These are phyloP conservation scores for Zygotorulaspora mrakii DNA, from an alignment of 1,139 yeast genomes.

Conservation along the genomic window DNA sequence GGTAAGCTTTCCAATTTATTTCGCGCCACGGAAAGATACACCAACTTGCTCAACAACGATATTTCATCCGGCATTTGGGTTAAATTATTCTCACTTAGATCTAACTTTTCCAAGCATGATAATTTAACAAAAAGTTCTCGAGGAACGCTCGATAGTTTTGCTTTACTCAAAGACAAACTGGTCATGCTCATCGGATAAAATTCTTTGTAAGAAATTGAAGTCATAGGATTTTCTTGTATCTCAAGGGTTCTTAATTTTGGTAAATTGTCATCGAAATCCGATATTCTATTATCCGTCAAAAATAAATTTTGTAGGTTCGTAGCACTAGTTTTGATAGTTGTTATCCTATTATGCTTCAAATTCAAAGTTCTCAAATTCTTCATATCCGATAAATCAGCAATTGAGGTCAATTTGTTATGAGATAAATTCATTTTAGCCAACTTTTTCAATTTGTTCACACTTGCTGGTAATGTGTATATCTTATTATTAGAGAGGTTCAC, in stretches of 20 bases:
- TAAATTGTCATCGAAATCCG: conserved; percentile 63
- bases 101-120: conserved; percentile 67
- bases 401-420: conserved; percentile 61
- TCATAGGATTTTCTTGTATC: conserved; percentile 75
- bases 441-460: conserved; percentile 54
- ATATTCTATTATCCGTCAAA: conserved; percentile 73
- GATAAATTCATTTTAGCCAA: conserved; percentile 70
- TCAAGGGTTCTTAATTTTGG: conserved; percentile 53
- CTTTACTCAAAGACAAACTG: conserved; percentile 72
- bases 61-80: conserved; percentile 72
- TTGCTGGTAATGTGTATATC: conserved; percentile 56
- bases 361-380: conserved; percentile 67
- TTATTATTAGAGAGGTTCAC: conserved; percentile 83
- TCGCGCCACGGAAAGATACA: conserved; percentile 64
- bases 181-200: conserved; percentile 58
- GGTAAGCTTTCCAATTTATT: conserved; percentile 81
- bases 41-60: conserved; percentile 54
- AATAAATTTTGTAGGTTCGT: conserved; percentile 69
- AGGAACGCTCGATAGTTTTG: conserved; percentile 73
- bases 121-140: conserved; percentile 58
- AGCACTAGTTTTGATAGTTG: conserved; percentile 58
- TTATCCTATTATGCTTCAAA: conserved; percentile 67
- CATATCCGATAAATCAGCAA: conserved; percentile 48
- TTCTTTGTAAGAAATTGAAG: conserved; percentile 63
- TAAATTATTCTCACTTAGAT: conserved; percentile 78